A percentile compares a stretch with the other conserved stretches of the same genome.
phyloP scores from a whole-genome alignment of 1,284 basidiomycete species.

The Lentinus polychrous region DNA sequence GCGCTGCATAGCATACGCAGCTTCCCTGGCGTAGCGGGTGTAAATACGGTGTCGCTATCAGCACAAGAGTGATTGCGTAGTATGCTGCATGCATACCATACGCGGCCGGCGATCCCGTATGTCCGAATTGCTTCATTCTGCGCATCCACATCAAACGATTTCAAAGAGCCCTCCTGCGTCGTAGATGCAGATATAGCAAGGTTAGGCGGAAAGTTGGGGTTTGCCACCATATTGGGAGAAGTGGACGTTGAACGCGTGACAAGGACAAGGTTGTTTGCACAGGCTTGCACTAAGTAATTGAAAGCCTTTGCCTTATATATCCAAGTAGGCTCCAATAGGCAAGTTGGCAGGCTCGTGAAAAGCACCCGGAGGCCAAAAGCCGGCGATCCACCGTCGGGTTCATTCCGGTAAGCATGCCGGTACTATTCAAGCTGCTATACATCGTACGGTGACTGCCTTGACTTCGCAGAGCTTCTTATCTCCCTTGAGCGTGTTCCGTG shows the following conservation, averaged over 20 bases:
- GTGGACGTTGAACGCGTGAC: neutral
- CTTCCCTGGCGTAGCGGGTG: conserved; percentile 48
- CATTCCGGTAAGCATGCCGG: too few relatives aligned
- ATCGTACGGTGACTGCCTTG: too few relatives aligned
- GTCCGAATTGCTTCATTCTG: conserved; percentile 55
- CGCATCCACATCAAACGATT: conserved; percentile 35
- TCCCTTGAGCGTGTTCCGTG: too few relatives aligned
- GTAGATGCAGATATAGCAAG: conserved; percentile 22
- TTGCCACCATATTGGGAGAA: conserved; percentile 5
- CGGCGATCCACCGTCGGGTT: neutral
- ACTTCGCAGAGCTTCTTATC: too few relatives aligned
- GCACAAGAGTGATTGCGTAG: conserved; percentile 7
- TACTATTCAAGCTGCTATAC: too few relatives aligned
- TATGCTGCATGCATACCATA: conserved; percentile 50
- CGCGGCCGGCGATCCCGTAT: conserved; percentile 72
- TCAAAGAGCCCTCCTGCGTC: neutral
- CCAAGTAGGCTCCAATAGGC: neutral
- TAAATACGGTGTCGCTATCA: neutral
- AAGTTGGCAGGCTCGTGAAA: conserved; percentile 1
- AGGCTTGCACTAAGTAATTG: conserved; percentile 13
- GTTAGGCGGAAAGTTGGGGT: conserved; percentile 30
- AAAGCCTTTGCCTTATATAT: conserved; percentile 8
- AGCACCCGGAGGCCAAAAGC: neutral
- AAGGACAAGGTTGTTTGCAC: conserved; percentile 7
- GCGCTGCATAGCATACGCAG: conserved; percentile 51